Evolutionary conservation across 2,329 filamentous ascomycete species (phyloP), one percentile per base, ranked within the genome.

Genomic region (Aspergillus sp.): DNA sequence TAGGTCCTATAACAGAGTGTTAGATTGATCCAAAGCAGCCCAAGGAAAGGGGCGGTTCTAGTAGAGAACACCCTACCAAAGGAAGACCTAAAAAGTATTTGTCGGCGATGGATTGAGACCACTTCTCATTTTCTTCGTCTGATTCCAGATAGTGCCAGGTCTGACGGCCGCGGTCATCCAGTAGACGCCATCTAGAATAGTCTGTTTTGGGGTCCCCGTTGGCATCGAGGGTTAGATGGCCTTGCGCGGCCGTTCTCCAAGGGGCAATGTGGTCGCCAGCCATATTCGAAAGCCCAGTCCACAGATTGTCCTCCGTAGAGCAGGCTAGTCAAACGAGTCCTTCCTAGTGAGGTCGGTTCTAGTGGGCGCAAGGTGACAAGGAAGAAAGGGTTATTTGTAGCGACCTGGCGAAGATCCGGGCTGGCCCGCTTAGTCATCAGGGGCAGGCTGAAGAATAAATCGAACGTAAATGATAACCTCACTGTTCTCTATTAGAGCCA

Each of bases 111-210:
- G 86, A 90, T 77, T 97, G 93, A 5, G 94, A 92, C 93, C 94
- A 97, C 58, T 85, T 79, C 67, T 90, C 81, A 7, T 83, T 77
- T 57, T 90, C 87, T 60, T 91, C 83, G 56, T 95, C 89, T 10
- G 86, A 85, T 63, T 84, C 78, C 3, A 99, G 80, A 72, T 98
- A 99, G 70, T 95, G 90, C 95, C 95, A 99, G 54, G 91, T 96
- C 69, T 97, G 92, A 57, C 90, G 84, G 52, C 95, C 94, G 54
- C 86, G 84, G 60, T 96, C 91, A 70, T 96, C 89, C 62, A 87
- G 84, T 73, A 98, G 78, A 62, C 95, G 86, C 95, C 95, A 99
- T 75, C 90, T 84, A 7, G 86, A 84, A 65, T 86, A 85, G 76
- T 99, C 94, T 4, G 92, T 97, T 71, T 84, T 86, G 45, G 73